Evolutionary conservation across 305 asterid species (phyloP), one percentile per base, ranked within the genome.

Genomic region (Euphrasia arctica): DNA sequence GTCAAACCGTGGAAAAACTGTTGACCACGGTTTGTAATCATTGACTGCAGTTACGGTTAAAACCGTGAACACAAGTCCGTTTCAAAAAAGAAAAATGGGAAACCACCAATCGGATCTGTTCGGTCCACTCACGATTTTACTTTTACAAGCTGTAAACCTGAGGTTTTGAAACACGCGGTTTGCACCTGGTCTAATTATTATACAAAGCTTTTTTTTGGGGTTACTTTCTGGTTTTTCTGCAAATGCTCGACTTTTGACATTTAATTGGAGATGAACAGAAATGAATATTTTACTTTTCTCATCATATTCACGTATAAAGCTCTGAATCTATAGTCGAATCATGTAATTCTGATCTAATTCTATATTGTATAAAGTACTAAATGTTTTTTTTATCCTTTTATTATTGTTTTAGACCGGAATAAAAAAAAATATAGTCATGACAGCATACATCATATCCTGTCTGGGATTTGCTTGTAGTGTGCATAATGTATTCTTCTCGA

Each of bases 251-350:
- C 62, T 25, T 50, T 47, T 34, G 69, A 70, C 12, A 57, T 72
- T 58, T 61, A 51, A 67, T 13, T 42, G 71, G 60, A 73, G 58
- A 64, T 54, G 13, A 22, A 11, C 54, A 43, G 32, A 42, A 18
- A 13, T 55, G 51, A 25, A 18, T 31, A 15, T 72, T 45, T 58
- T 42, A 47, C 34, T 47, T 31, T 5, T 18, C n/a, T 54, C 32
- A 25, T n/a, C n/a, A 4, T 45, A 45, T 45, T 9, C 51, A 45
- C 51, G 15, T 11, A 1, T 45, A 4, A 4, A 45, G 14, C 57
- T 31, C 51, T 43, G 14, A 34, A 57, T 36, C 48, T 65, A 56
- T 63, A 54, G 34, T 31, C 4, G 34, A 29, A 10, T 50, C 54
- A 28, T 42, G 61, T 61, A 45, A 28, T 54, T 32, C 56, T 50